phyloP scores from a whole-genome alignment of 2,329 filamentous ascomycete genomes.

The Colletotrichum tropicale region DNA sequence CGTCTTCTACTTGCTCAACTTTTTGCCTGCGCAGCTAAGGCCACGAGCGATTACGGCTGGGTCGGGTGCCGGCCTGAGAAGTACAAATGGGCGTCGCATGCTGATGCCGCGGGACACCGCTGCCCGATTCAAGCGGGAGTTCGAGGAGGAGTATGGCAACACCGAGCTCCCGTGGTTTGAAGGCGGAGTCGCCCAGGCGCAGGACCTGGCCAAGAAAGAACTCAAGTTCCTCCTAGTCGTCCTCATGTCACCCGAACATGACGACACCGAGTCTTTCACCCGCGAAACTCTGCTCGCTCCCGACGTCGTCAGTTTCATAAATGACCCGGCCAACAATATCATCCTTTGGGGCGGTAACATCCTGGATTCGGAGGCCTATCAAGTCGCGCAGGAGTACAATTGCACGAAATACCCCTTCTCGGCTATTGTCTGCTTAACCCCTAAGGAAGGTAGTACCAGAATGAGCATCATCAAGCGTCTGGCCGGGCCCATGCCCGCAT shows the following conservation, averaged over 20 bases:
- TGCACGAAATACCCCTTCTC: conserved; percentile 94
- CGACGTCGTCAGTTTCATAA: conserved; percentile 76
- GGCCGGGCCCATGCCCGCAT: conserved; percentile 71
- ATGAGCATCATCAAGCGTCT: conserved; percentile 91
- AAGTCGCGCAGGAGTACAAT: conserved; percentile 84
- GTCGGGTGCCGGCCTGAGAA: conserved; percentile 55
- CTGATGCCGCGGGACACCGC: conserved; percentile 88
- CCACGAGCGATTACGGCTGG: conserved; percentile 60
- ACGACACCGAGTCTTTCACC: conserved; percentile 84
- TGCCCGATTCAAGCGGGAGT: conserved; percentile 86
- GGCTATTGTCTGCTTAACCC: conserved; percentile 85
- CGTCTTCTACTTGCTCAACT: conserved; percentile 79
- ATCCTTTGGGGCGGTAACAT: conserved; percentile 94
- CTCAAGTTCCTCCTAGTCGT: conserved; percentile 91
- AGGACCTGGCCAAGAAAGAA: conserved; percentile 88
- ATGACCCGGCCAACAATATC: conserved; percentile 77
- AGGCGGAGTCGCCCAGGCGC: conserved; percentile 87
- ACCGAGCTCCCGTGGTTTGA: conserved; percentile 80
- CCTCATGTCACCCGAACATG: conserved; percentile 89
- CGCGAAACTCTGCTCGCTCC: conserved; percentile 80
- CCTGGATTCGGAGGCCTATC: conserved; percentile 91
- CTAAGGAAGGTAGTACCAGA: conserved; percentile 79
- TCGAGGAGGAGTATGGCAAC: conserved; percentile 89
- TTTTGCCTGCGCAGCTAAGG: conserved; percentile 72
- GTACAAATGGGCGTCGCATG: conserved; percentile 73